phyloP scores from a whole-genome alignment of 495 filamentous ascomycete species.

The Daldinia concentrica region DNA sequence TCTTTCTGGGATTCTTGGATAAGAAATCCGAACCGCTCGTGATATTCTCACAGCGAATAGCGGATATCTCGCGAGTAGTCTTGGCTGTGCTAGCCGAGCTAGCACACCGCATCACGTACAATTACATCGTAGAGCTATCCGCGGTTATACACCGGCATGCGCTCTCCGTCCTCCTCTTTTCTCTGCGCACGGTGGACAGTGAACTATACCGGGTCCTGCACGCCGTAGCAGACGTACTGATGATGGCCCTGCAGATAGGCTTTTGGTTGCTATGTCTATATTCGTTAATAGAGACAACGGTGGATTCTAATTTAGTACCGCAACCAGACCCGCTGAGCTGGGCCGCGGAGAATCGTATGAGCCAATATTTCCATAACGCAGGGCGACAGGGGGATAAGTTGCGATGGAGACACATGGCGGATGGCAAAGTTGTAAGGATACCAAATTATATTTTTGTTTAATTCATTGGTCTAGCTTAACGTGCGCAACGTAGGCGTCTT shows the following conservation, averaged over 20 bases:
- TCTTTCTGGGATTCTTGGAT: not conserved
- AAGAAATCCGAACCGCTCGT: not conserved
- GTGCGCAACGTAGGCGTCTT: not conserved
- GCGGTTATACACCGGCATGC: not conserved
- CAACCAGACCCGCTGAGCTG: slow-evolving; percentile 17
- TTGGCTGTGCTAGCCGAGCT: not conserved
- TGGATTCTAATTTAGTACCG: not conserved
- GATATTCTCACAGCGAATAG: not conserved
- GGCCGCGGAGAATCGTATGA: not conserved
- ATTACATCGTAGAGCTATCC: not conserved
- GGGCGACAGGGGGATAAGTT: not conserved
- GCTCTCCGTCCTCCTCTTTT: not conserved
- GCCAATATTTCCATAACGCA: not conserved
- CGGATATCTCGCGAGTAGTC: not conserved
- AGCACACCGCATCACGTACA: not conserved
- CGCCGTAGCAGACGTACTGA: not conserved
- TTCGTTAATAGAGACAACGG: not conserved
- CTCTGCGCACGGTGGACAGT: not conserved
- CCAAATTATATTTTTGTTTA: not conserved
- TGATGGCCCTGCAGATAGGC: too few species aligned
- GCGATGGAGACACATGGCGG: not conserved
- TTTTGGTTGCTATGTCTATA: slow-evolving; percentile 6
- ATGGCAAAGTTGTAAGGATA: slow-evolving; percentile 3
- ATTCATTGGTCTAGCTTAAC: not conserved
- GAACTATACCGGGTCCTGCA: not conserved